Conservation (phyloP, 179 eudicot genomes). For the Camellia oleifera region DNA sequence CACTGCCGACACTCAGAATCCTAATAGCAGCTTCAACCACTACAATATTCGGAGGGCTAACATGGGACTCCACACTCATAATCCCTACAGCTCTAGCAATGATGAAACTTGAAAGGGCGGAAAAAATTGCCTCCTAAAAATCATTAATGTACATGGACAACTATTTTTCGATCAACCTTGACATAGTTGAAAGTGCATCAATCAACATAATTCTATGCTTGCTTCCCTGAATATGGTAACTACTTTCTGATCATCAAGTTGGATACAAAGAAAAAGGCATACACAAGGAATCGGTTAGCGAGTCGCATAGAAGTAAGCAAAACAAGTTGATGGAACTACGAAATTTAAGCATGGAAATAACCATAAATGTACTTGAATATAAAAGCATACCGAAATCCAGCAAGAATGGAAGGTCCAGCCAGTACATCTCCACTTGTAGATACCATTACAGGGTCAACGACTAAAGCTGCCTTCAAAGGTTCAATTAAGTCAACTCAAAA, state of each 20-base stretch:
- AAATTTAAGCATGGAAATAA: background rate
- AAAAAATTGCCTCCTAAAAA: background rate
- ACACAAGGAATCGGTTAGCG: background rate
- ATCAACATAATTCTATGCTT: background rate
- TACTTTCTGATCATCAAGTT: background rate
- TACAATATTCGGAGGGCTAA: too few relatives aligned
- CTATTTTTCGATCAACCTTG: background rate
- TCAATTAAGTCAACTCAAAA: slow-evolving; percentile 32
- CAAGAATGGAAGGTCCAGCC: slow-evolving; percentile 69
- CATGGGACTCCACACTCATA: too few relatives aligned
- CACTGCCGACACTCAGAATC: too few relatives aligned
- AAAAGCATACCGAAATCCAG: slow-evolving; percentile 52
- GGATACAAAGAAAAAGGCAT: background rate
- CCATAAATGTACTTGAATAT: background rate
- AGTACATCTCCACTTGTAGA: slow-evolving; percentile 91
- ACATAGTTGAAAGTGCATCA: background rate
- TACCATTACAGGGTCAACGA: slow-evolving; percentile 97
- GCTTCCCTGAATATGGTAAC: background rate
- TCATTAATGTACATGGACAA: background rate
- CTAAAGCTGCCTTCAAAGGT: slow-evolving; percentile 74
- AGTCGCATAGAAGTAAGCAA: background rate
- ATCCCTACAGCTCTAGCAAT: too few relatives aligned
- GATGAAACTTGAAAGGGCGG: background rate
- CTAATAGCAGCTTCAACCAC: too few relatives aligned
- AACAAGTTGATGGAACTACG: background rate